These are phyloP conservation scores for Mucor mucedo DNA, from an alignment of 371 early-diverging fungal genomes.

Conservation along the genomic window DNA sequence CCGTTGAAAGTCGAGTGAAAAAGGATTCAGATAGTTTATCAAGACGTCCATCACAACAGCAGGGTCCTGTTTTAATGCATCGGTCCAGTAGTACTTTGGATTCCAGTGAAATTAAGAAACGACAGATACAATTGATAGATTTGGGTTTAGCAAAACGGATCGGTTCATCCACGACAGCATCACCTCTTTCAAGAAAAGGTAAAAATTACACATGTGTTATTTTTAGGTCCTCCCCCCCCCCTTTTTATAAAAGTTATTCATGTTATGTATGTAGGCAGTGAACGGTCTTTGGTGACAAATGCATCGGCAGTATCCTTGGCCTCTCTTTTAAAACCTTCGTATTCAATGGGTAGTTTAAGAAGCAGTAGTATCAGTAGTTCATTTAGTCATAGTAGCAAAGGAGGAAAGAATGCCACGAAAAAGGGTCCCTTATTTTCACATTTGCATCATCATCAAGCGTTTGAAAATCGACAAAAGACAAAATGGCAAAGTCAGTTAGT, in stretches of 20 bases:
- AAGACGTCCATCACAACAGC: slow-evolving; percentile 1
- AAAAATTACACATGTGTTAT: neutral
- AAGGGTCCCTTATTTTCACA: neutral
- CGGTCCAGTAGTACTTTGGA: neutral
- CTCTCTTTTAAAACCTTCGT: slow-evolving; percentile 19
- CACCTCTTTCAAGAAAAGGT: slow-evolving; percentile 1
- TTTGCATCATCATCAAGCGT: slow-evolving; percentile 25
- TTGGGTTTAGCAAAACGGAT: slow-evolving; percentile 21
- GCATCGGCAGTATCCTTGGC: slow-evolving; percentile 19
- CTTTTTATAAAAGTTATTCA: no score
- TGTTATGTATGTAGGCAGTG: neutral
- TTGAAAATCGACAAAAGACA: slow-evolving; percentile 27
- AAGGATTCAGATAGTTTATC: neutral
- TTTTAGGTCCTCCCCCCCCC: no score
- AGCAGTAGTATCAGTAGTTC: slow-evolving; percentile 21
- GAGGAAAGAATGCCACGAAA: no score
- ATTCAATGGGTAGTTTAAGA: slow-evolving; percentile 22
- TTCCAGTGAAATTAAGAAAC: slow-evolving; percentile 11
- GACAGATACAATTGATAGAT: slow-evolving; percentile 20
- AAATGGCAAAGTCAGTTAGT: slow-evolving; percentile 38
- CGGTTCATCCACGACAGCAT: slow-evolving; percentile 9
- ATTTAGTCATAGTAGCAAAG: no score
- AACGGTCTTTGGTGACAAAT: neutral
- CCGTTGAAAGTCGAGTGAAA: neutral
- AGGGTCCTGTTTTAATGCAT: neutral